Percentiles rank a stretch among this genome's conserved stretches.
Conservation (phyloP, 495 filamentous ascomycete genomes). For the Beverwykella pulmonaria region DNA sequence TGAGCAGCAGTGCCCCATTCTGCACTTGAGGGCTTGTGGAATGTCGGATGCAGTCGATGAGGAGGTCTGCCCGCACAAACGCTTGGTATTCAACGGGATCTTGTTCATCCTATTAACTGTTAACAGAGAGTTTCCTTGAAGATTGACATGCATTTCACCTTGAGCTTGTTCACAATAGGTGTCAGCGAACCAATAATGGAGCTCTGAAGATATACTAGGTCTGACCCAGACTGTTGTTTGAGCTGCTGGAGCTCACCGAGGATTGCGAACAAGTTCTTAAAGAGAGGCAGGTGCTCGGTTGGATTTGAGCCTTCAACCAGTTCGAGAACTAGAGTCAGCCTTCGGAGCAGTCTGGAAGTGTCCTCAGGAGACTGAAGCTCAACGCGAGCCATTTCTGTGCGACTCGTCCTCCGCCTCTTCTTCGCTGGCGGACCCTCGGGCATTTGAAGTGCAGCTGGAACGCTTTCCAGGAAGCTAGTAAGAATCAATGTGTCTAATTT, state of each 20-base stretch:
- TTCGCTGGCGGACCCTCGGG: conserved; percentile 64
- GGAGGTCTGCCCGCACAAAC: conserved; percentile 77
- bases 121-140: not conserved
- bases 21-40: conserved; percentile 88
- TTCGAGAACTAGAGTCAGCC: conserved; percentile 84
- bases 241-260: conserved; percentile 83
- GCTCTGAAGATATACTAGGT: conserved; percentile 83
- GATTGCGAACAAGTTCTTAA: conserved; percentile 75
- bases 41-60: conserved; percentile 88
- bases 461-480: conserved; percentile 65
- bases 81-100: conserved; percentile 57
- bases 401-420: conserved; percentile 77
- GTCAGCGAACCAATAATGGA: conserved; percentile 74
- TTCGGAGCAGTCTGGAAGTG: conserved; percentile 64
- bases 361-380: conserved; percentile 55
- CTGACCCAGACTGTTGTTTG: conserved; percentile 68
- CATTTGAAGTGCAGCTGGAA: conserved; percentile 66
- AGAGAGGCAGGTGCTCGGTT: conserved; percentile 69
- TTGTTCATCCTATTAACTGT: conserved; percentile 8
- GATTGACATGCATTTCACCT: conserved; percentile 45
- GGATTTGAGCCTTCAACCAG: conserved; percentile 77
- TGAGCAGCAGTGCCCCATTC: conserved; percentile 85
- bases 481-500: conserved; percentile 72
- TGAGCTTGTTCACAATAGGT: conserved; percentile 74
- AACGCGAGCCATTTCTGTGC: conserved; percentile 57